These are phyloP conservation scores for Jimgerdemannia lactiflua DNA, from an alignment of 192 early-diverging fungal species.

Conservation along the genomic window DNA sequence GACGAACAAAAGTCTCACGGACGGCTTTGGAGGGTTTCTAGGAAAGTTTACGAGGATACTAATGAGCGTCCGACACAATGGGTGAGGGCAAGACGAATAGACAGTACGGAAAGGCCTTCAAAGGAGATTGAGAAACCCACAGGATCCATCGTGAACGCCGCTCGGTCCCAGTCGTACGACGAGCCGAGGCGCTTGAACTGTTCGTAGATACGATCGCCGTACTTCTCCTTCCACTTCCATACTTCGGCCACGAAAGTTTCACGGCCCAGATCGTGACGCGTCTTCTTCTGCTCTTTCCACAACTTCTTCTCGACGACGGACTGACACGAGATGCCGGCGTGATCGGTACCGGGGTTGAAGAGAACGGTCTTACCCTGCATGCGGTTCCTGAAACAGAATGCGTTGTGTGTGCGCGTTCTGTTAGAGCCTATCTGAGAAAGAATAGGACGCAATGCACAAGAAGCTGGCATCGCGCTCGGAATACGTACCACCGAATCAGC, in stretches of 20 bases:
- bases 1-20: constrained; percentile 88
- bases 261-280: constrained; percentile 92
- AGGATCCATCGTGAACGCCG: constrained; percentile 91
- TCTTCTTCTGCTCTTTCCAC: constrained; percentile 78
- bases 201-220: constrained; percentile 74
- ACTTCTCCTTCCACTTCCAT: constrained; percentile 96
- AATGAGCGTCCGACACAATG: background rate
- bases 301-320: constrained; percentile 96
- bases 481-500: constrained; percentile 79
- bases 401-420: too few relatives aligned
- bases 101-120: background rate
- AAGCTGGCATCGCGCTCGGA: constrained; percentile 3
- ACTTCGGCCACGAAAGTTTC: constrained; percentile 85
- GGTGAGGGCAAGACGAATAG: background rate
- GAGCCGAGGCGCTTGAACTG: constrained; percentile 90
- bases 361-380: constrained; percentile 96
- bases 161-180: constrained; percentile 92
- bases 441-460: background rate
- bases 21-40: constrained; percentile 78
- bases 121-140: constrained; percentile 15
- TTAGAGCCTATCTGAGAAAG: background rate
- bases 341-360: constrained; percentile 94
- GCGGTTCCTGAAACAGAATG: constrained; percentile 57
- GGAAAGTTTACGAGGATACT: background rate
- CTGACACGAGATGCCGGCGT: constrained; percentile 97